Conservation (phyloP, 1,284 basidiomycete genomes). For the Cutaneotrichosporon cyanovorans region DNA sequence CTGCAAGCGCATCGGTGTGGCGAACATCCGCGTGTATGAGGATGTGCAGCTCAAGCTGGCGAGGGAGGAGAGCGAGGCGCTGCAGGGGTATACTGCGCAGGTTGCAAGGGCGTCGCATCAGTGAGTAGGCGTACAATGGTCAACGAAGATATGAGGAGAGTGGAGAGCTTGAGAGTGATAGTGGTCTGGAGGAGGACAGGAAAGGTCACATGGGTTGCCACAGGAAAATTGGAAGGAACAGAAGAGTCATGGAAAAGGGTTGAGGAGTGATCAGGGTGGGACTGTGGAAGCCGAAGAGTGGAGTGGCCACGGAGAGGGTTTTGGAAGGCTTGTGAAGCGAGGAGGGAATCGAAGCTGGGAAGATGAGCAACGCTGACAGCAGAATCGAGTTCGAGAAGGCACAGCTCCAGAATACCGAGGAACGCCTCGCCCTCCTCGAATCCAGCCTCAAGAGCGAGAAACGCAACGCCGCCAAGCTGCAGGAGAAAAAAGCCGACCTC, state of each 20-base stretch:
- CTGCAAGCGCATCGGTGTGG: constrained; percentile 71
- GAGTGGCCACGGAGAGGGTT: no score
- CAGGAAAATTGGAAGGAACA: no score
- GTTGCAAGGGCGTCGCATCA: constrained; percentile 80
- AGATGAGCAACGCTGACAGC: no score
- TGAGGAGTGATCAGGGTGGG: no score
- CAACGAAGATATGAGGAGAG: no score
- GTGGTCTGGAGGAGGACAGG: not conserved
- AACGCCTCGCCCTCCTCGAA: constrained; percentile 57
- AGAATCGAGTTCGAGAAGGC: constrained; percentile 74
- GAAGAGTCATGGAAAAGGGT: no score
- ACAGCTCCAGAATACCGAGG: constrained; percentile 57
- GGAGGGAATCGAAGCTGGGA: no score
- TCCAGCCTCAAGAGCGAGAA: constrained; percentile 55
- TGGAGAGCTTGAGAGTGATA: no score
- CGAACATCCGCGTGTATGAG: constrained; percentile 89
- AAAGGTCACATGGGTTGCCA: no score
- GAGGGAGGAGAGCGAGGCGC: constrained; percentile 75
- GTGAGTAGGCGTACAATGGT: no score
- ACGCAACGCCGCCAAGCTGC: constrained; percentile 51
- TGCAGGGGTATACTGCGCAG: constrained; percentile 77
- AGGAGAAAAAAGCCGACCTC: constrained; percentile 55
- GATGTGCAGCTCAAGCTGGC: constrained; percentile 81
- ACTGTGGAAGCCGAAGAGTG: no score
- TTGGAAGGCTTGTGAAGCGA: no score